These are phyloP conservation scores for Coelastrella sp. DNA, from an alignment of 139 green algal genomes.

Conservation along the genomic window DNA sequence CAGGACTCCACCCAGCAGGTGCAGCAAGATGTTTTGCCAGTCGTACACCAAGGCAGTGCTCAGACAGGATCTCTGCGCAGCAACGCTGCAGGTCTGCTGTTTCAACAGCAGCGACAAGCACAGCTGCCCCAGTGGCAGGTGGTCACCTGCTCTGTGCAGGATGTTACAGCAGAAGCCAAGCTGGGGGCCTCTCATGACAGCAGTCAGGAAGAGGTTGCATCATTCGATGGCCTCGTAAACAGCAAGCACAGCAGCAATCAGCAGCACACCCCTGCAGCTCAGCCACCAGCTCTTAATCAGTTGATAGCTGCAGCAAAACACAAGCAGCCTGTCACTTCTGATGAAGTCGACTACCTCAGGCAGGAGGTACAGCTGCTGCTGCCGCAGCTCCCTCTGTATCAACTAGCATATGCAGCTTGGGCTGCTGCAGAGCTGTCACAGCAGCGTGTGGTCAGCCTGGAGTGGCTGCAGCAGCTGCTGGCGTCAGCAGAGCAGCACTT, in stretches of 20 bases:
- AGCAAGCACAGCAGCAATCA: neutral
- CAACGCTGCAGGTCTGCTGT: neutral
- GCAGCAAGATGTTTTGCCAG: constrained; percentile 7
- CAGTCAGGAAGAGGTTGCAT: neutral
- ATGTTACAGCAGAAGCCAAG: neutral
- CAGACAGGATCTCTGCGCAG: neutral
- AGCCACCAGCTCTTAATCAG: neutral
- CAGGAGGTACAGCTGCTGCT: constrained; percentile 5
- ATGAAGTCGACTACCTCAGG: neutral
- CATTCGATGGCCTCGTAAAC: neutral
- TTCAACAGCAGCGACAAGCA: neutral
- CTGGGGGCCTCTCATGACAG: no score
- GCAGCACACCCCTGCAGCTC: neutral
- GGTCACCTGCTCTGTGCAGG: neutral
- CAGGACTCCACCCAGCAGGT: neutral
- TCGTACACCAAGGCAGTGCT: no score
- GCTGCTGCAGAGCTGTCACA: constrained; percentile 19
- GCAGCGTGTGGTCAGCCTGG: neutral
- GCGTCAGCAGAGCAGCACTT: neutral
- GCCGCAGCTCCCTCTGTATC: neutral
- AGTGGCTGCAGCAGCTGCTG: constrained; percentile 11
- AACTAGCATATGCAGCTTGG: constrained; percentile 23
- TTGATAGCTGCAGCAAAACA: constrained; percentile 3
- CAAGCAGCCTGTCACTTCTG: neutral
- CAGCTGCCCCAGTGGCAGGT: neutral